Percentiles rank a stretch among this genome's conserved stretches.
phyloP scores from a whole-genome alignment of 1,139 yeast genomes.

The Scheffersomyces stambukii region DNA sequence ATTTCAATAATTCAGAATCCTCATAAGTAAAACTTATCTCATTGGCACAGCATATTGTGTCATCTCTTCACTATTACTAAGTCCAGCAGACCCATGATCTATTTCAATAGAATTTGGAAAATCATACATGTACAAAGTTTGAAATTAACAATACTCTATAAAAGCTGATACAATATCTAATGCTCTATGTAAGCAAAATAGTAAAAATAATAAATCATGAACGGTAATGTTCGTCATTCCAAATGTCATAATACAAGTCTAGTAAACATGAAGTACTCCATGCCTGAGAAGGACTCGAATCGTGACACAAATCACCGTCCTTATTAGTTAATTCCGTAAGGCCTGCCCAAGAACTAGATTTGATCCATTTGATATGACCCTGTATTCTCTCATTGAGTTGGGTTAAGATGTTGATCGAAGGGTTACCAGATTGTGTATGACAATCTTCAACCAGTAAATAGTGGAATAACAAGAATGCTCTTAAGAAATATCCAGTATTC shows the following conservation, averaged over 20 bases:
- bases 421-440: conserved; percentile 23
- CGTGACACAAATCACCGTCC: conserved; percentile 74
- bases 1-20: too few relatives aligned
- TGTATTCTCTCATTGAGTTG: conserved; percentile 52
- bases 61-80: too few relatives aligned
- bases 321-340: conserved; percentile 88
- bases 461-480: conserved; percentile 66
- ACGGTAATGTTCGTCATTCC: conserved; percentile 19
- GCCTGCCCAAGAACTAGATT: conserved; percentile 85
- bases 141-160: too few relatives aligned
- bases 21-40: too few relatives aligned
- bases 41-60: too few relatives aligned
- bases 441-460: conserved; percentile 23
- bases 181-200: too few relatives aligned
- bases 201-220: too few relatives aligned
- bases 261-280: conserved; percentile 89
- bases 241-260: conserved; percentile 70
- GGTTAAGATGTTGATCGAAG: conserved; percentile 30
- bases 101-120: too few relatives aligned
- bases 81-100: too few relatives aligned
- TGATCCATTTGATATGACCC: conserved; percentile 67
- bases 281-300: conserved; percentile 94
- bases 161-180: too few relatives aligned
- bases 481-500: conserved; percentile 80
- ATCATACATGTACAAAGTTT: too few relatives aligned